These are phyloP conservation scores for Arachnomyces sp. DNA, from an alignment of 2,329 filamentous ascomycete species.

Conservation along the genomic window DNA sequence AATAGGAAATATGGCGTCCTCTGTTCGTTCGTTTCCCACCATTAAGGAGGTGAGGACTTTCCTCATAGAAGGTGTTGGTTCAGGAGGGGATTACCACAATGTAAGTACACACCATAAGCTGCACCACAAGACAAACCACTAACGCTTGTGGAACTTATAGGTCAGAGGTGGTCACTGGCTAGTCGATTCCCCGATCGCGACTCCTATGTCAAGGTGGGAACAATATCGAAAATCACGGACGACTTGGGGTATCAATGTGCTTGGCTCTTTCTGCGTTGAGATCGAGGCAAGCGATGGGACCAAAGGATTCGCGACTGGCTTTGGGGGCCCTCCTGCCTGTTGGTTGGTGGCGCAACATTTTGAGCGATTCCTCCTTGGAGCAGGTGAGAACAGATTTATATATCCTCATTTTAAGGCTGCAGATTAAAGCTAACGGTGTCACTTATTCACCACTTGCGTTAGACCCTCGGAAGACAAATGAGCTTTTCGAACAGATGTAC, in stretches of 20 bases:
- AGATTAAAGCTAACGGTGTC: background rate
- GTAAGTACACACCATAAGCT: slow-evolving; percentile 45
- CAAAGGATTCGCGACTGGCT: slow-evolving; percentile 89
- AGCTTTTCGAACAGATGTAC: slow-evolving; percentile 95
- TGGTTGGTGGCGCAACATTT: slow-evolving; percentile 94
- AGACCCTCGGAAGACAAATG: slow-evolving; percentile 85
- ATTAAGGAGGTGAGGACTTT: slow-evolving; percentile 41
- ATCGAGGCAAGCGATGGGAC: slow-evolving; percentile 83
- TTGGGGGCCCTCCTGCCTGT: slow-evolving; percentile 85
- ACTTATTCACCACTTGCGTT: background rate
- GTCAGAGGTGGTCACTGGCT: slow-evolving; percentile 59
- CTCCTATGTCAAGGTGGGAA: slow-evolving; percentile 83
- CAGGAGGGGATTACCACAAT: slow-evolving; percentile 67
- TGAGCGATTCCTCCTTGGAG: slow-evolving; percentile 79
- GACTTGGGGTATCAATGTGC: slow-evolving; percentile 90
- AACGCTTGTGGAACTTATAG: slow-evolving; percentile 13
- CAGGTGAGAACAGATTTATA: slow-evolving; percentile 39
- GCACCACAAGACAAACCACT: background rate
- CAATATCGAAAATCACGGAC: slow-evolving; percentile 80
- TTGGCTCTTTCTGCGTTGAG: slow-evolving; percentile 86
- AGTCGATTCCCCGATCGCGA: slow-evolving; percentile 85
- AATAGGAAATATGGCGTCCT: slow-evolving; percentile 4
- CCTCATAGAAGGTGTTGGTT: slow-evolving; percentile 39
- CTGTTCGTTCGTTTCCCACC: slow-evolving; percentile 26
- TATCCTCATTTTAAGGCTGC: background rate